Percentiles rank a stretch among this genome's conserved stretches.
phyloP scores from a whole-genome alignment of 192 early-diverging fungal genomes.

The Coemansia umbellata region DNA sequence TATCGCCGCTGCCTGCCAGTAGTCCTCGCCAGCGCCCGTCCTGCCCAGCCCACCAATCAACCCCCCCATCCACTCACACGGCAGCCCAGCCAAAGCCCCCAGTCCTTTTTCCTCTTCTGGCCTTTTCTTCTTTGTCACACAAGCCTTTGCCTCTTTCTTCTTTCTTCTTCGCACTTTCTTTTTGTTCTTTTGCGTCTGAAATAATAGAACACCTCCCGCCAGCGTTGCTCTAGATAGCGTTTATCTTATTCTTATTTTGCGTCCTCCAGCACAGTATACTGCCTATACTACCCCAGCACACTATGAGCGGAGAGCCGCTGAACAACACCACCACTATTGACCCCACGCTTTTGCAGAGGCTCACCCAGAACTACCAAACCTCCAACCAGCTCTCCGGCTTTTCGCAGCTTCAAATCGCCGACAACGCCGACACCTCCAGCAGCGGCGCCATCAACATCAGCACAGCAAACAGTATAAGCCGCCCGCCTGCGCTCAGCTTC shows the following conservation, averaged over 20 bases:
- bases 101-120: slow-evolving; percentile 13
- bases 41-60: background rate
- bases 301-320: slow-evolving; percentile 51
- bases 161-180: background rate
- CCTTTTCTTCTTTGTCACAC: slow-evolving; percentile 3
- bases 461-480: slow-evolving; percentile 6
- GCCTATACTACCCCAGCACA: slow-evolving; percentile 8
- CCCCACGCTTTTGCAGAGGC: slow-evolving; percentile 48
- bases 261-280: background rate
- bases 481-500: background rate
- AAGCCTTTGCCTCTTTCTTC: slow-evolving; percentile 6
- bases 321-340: slow-evolving; percentile 37
- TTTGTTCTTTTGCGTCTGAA: background rate
- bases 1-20: slow-evolving; percentile 3
- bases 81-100: background rate
- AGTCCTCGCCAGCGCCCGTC: background rate
- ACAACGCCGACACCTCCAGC: slow-evolving; percentile 8
- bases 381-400: slow-evolving; percentile 41
- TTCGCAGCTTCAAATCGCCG: slow-evolving; percentile 40
- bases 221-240: background rate
- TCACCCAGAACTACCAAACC: slow-evolving; percentile 40
- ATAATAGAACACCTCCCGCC: background rate
- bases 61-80: no score
- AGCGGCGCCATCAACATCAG: slow-evolving; percentile 7
- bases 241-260: slow-evolving; percentile 1